phyloP scores from a whole-genome alignment of 495 filamentous ascomycete species.

The Penicillium arizonense region DNA sequence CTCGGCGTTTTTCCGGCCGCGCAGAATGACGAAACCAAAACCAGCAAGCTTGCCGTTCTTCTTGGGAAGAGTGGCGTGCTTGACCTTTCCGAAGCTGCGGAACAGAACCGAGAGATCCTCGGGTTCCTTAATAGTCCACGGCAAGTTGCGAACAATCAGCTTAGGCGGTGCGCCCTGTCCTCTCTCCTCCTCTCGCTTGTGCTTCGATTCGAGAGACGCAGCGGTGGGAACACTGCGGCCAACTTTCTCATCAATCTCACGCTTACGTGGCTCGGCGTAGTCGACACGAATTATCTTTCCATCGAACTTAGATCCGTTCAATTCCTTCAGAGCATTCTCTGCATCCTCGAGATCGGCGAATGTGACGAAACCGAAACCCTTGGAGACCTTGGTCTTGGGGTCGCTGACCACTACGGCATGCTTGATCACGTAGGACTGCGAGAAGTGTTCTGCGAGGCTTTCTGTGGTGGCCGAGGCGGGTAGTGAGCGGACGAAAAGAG shows the following conservation, averaged over 20 bases:
- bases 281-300: conserved; percentile 83
- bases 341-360: conserved; percentile 94
- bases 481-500: conserved; percentile 89
- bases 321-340: conserved; percentile 69
- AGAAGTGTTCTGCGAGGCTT: conserved; percentile 81
- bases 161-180: conserved; percentile 66
- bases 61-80: conserved; percentile 75
- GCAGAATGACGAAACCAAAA: conserved; percentile 89
- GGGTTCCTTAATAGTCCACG: conserved; percentile 88
- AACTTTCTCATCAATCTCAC: conserved; percentile 55
- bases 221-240: conserved; percentile 48
- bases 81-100: conserved; percentile 84
- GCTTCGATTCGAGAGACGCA: conserved; percentile 52
- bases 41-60: conserved; percentile 70
- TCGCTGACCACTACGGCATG: conserved; percentile 88
- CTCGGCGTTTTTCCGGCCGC: conserved; percentile 88
- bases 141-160: conserved; percentile 91
- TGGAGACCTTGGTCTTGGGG: conserved; percentile 74
- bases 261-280: conserved; percentile 79
- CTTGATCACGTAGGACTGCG: conserved; percentile 88
- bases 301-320: conserved; percentile 69
- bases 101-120: conserved; percentile 78
- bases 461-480: conserved; percentile 78
- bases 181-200: conserved; percentile 53
- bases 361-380: conserved; percentile 95